Evolutionary conservation across 176 grass and related monocot genomes (phyloP).

Genomic region (Themeda triandra): DNA sequence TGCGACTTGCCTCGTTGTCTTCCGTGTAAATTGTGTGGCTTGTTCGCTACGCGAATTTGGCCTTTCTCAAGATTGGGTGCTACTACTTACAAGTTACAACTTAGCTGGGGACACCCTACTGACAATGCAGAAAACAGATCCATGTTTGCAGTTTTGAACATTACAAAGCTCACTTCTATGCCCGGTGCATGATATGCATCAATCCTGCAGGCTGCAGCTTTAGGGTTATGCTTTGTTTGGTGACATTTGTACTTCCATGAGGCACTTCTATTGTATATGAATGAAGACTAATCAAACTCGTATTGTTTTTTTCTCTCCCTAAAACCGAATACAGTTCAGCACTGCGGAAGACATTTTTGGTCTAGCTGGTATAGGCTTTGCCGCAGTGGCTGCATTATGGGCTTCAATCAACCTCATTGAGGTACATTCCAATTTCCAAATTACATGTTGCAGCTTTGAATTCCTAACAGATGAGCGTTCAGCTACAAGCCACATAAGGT

Average conservation of each 20-base stretch:
- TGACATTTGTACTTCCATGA: background rate
- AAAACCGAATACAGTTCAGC: conserved; percentile 44
- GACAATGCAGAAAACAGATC: background rate
- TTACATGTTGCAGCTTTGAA: background rate
- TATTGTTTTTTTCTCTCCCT: background rate
- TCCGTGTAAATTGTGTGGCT: background rate
- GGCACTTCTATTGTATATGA: background rate
- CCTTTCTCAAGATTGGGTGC: background rate
- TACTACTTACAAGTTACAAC: background rate
- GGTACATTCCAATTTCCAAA: conserved; percentile 34
- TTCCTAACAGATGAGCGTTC: background rate
- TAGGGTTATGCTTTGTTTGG: background rate
- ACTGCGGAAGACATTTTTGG: conserved; percentile 74
- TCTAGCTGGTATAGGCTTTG: conserved; percentile 80
- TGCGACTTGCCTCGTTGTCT: background rate
- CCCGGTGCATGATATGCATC: background rate
- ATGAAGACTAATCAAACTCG: background rate
- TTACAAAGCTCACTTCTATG: background rate
- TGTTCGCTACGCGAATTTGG: background rate
- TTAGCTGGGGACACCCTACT: background rate
- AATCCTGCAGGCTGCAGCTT: background rate
- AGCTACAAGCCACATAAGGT: background rate
- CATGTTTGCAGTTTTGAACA: background rate
- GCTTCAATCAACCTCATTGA: conserved; percentile 57
- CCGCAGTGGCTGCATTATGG: conserved; percentile 70